Conservation (phyloP, 768 basidiomycete genomes). For the Boletus coccyginus region DNA sequence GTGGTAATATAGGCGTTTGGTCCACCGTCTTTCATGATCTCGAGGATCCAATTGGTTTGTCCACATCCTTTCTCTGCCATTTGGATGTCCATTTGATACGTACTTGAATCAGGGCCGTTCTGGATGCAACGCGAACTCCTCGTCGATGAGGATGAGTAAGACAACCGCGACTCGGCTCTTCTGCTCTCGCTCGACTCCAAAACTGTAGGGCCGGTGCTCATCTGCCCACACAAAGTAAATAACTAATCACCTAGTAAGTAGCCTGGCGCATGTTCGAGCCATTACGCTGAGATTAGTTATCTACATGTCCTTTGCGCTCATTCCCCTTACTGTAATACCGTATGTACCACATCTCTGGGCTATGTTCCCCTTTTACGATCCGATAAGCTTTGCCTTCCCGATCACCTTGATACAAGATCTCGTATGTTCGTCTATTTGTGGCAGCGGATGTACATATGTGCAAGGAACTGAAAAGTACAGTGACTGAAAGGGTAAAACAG, state of each 20-base stretch:
- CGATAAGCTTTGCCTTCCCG: neutral
- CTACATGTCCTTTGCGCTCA: neutral
- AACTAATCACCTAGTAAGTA: neutral
- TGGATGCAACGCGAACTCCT: slow-evolving; percentile 28
- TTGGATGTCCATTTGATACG: neutral
- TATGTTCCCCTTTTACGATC: neutral
- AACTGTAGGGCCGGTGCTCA: neutral
- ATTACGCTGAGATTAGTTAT: neutral
- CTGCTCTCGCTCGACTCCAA: neutral
- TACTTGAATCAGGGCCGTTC: slow-evolving; percentile 21
- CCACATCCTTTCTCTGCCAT: neutral
- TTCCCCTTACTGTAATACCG: neutral
- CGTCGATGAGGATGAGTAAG: slow-evolving; percentile 24
- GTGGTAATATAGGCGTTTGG: slow-evolving; percentile 56
- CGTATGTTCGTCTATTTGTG: neutral
- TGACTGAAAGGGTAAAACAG: neutral
- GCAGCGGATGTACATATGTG: neutral
- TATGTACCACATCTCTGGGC: neutral
- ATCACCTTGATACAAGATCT: neutral
- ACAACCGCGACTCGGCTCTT: neutral
- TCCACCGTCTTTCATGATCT: slow-evolving; percentile 47
- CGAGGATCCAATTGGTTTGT: slow-evolving; percentile 46
- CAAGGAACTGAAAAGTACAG: neutral
- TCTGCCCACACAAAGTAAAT: neutral
- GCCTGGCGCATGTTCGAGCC: neutral